Base-by-base conservation (phyloP, 768 basidiomycete species). In the Tulasnella sp. region DNA sequence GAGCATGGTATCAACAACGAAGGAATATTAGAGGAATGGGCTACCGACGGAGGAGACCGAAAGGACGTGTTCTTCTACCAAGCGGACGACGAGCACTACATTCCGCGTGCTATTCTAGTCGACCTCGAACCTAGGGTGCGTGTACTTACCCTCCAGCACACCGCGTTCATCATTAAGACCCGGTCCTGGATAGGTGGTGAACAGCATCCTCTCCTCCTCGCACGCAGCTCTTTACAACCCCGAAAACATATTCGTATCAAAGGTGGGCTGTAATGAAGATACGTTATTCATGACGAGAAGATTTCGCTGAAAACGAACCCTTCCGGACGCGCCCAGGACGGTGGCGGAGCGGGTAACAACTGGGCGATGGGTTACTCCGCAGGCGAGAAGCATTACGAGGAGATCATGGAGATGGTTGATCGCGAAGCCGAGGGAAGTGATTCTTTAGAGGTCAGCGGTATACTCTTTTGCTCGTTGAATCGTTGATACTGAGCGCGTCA, bases 1-100 rank as follows among this genome's bases (percentile, higher is more conserved):
- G 97, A 99, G 81, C 97, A 99, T 80, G 97, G 97, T 19, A 98
- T 99, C 83, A 95, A 87, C 79, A 90, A 91, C 72, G 91, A 95
- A 76, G 97, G 97, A 35, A 93, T 94, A 73, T 88, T 98, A 63
- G 95, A 98, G 80, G 95, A 98, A 75, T 96, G 94, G 92, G 95
- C 95, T 6, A 92, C 90, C 1, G 94, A 95, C 77, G 92, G 92
- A 22, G 93, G 93, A 9, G 97, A 99, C 81, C 85, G 97, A 76
- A 99, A 98, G 79, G 97, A 99, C 81, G 96, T 97, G 34, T 99
- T 99, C 82, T 99, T 99, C 83, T 98, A 99, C 79, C 96, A 98
- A 80, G 97, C 97, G n/a, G 97, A 99, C 79, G 97, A 99, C 78
- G 97, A 98, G 79, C 95, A 97, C 77, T 99, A 98, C 80, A 95